phyloP scores from a whole-genome alignment of 441 rosid species.

The Brassica balearica region DNA sequence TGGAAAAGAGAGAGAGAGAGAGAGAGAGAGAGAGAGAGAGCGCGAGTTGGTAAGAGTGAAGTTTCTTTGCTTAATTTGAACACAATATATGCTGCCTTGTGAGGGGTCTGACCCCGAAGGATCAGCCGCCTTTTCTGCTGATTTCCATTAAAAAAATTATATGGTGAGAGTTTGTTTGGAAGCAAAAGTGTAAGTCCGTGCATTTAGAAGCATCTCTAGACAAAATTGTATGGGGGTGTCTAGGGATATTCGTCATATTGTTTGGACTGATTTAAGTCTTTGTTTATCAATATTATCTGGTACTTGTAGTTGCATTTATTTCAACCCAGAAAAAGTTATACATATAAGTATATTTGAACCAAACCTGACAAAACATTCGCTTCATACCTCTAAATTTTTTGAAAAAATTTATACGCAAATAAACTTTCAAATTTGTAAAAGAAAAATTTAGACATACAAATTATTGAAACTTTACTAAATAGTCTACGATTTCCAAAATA shows the following conservation, averaged over 20 bases:
- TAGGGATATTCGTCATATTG: constrained; percentile 18
- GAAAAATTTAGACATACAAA: no score
- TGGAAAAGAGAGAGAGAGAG: constrained; percentile 20
- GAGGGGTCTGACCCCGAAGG: constrained; percentile 79
- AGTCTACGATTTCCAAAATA: no score
- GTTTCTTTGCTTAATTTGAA: constrained; percentile 50
- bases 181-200: constrained; percentile 23
- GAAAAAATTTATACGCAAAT: no score
- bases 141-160: constrained; percentile 19
- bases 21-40: constrained; percentile 9
- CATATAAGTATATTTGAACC: not conserved
- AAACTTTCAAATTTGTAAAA: no score
- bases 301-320: not conserved
- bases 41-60: constrained; percentile 33
- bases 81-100: constrained; percentile 64
- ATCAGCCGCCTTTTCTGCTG: constrained; percentile 87
- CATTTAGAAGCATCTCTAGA: constrained; percentile 15
- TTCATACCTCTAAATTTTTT: no score
- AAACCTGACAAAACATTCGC: no score
- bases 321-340: constrained; percentile 1
- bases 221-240: constrained; percentile 3
- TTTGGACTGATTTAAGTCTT: constrained; percentile 13
- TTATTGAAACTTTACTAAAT: no score
- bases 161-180: constrained; percentile 20
- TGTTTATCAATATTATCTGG: constrained; percentile 3